Percentiles rank a stretch among this genome's conserved stretches.
Conservation (phyloP, 306 rosid genomes). For the Albizia julibrissin region DNA sequence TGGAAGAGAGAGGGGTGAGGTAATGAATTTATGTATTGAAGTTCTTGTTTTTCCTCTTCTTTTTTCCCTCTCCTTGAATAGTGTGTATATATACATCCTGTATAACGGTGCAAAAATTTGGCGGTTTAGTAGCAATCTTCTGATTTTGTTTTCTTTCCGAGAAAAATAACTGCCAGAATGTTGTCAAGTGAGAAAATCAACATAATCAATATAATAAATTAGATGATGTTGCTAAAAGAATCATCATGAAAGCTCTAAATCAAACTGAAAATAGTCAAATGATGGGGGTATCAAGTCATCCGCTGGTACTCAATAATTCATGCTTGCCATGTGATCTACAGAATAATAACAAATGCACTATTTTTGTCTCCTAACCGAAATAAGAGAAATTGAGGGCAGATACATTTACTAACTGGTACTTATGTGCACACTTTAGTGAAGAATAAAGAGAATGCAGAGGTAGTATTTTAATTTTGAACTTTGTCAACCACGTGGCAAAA, state of each 20-base stretch:
- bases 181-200: neutral
- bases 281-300: neutral
- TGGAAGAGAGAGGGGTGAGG: constrained; percentile 99
- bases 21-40: constrained; percentile 34
- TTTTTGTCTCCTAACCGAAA: neutral
- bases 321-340: neutral
- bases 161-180: neutral
- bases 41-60: neutral
- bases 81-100: neutral
- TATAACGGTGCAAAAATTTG: neutral
- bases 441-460: neutral
- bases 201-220: neutral
- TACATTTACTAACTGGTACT: neutral
- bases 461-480: neutral
- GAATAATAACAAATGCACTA: neutral
- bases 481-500: too few relatives aligned
- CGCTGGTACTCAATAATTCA: neutral
- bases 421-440: neutral
- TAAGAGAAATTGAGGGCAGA: neutral
- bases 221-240: neutral
- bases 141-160: neutral
- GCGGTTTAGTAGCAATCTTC: neutral
- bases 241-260: neutral
- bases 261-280: neutral
- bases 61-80: neutral